Evolutionary conservation across 2,329 filamentous ascomycete genomes (phyloP).

Genomic region (Paracamarosporium sp.): DNA sequence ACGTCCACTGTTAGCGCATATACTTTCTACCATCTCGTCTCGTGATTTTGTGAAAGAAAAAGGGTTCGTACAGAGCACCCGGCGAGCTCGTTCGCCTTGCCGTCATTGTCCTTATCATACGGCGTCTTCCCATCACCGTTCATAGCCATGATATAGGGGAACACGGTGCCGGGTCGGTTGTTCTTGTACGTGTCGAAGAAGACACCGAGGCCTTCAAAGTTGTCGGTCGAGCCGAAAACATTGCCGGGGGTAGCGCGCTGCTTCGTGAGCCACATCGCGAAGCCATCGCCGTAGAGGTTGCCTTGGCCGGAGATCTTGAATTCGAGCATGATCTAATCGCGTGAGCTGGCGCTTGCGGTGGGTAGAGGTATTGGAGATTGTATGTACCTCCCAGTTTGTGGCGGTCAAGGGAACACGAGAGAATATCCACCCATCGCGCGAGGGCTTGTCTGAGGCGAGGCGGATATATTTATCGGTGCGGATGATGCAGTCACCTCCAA

Average conservation of each 20-base stretch:
- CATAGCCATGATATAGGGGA: slow-evolving; percentile 99
- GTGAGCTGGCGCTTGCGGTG: slow-evolving; percentile 26
- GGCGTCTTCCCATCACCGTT: slow-evolving; percentile 85
- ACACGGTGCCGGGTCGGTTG: slow-evolving; percentile 92
- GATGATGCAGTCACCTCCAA: slow-evolving; percentile 92
- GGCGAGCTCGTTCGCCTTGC: slow-evolving; percentile 89
- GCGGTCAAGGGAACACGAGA: slow-evolving; percentile 93
- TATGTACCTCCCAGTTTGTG: slow-evolving; percentile 87
- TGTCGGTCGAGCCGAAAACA: slow-evolving; percentile 87
- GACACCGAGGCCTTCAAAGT: slow-evolving; percentile 91
- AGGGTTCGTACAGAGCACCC: slow-evolving; percentile 76
- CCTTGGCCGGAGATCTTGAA: slow-evolving; percentile 92
- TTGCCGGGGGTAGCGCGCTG: slow-evolving; percentile 80
- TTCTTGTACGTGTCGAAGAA: slow-evolving; percentile 99
- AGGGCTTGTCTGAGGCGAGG: slow-evolving; percentile 87
- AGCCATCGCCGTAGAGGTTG: slow-evolving; percentile 91
- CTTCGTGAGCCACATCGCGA: slow-evolving; percentile 98
- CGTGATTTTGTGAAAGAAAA: neutral
- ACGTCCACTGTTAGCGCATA: slow-evolving; percentile 15
- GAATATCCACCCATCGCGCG: slow-evolving; percentile 91
- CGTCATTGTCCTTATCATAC: slow-evolving; percentile 94
- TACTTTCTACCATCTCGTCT: neutral
- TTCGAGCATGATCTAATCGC: slow-evolving; percentile 78
- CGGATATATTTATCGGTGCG: slow-evolving; percentile 83
- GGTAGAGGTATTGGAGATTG: neutral